Evolutionary conservation across 768 basidiomycete species (phyloP).

Genomic region (Lactarius psammicola): DNA sequence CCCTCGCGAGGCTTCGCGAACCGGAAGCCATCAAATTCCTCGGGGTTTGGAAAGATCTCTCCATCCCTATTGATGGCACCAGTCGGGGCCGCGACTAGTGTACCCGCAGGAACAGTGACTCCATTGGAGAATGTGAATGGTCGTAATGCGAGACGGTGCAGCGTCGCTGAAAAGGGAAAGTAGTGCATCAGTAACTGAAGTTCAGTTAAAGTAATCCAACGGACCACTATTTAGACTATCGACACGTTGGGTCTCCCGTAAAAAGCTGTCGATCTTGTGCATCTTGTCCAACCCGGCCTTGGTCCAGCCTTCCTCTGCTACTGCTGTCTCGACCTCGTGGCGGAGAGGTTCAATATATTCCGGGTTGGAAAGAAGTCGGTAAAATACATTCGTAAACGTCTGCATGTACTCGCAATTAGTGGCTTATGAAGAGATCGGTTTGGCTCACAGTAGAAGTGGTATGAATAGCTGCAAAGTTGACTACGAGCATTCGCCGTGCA

Average conservation of each 20-base stretch:
- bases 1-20: slow-evolving; percentile 36
- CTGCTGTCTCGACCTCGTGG: slow-evolving; percentile 27
- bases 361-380: slow-evolving; percentile 30
- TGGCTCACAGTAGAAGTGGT: slow-evolving; percentile 36
- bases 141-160: slow-evolving; percentile 29
- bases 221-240: slow-evolving; percentile 10
- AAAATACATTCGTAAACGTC: slow-evolving; percentile 22
- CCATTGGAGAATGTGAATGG: slow-evolving; percentile 39
- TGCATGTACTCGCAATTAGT: not conserved
- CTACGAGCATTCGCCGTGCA: slow-evolving; percentile 35
- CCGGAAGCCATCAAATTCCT: slow-evolving; percentile 42
- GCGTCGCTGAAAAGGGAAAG: slow-evolving; percentile 16
- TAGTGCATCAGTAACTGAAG: not conserved
- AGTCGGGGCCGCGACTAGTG: slow-evolving; percentile 36
- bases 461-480: slow-evolving; percentile 43
- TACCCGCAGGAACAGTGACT: slow-evolving; percentile 40
- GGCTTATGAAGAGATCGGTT: not conserved
- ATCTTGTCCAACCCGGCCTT: slow-evolving; percentile 25
- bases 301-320: slow-evolving; percentile 29
- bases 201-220: not conserved
- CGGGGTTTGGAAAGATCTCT: slow-evolving; percentile 43
- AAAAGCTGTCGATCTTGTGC: slow-evolving; percentile 33
- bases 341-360: slow-evolving; percentile 31
- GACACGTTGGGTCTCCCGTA: slow-evolving; percentile 30
- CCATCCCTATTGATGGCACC: slow-evolving; percentile 41